Conservation (phyloP, 2,329 filamentous ascomycete species). For the Penicillium sp. region DNA sequence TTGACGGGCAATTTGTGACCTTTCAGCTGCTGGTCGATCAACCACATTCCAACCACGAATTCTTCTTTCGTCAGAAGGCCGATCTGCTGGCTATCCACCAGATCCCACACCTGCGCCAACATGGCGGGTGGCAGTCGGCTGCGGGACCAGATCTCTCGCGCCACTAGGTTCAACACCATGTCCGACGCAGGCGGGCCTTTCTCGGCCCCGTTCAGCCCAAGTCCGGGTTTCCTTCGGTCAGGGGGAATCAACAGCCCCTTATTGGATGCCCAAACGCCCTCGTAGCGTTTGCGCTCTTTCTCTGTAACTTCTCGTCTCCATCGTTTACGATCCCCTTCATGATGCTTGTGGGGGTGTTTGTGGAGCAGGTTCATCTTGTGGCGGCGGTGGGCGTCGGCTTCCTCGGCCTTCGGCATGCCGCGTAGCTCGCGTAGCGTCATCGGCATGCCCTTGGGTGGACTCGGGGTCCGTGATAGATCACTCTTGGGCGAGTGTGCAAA, state of each 20-base stretch:
- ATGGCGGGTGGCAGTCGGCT: conserved; percentile 49
- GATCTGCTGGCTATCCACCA: conserved; percentile 48
- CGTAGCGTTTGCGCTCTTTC: conserved; percentile 55
- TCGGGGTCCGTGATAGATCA: conserved; percentile 40
- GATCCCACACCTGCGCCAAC: conserved; percentile 54
- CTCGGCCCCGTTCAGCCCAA: conserved; percentile 17
- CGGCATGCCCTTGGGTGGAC: conserved; percentile 47
- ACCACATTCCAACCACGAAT: conserved; percentile 58
- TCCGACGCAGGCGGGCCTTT: conserved; percentile 40
- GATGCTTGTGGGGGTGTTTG: conserved; percentile 56
- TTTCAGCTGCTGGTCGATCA: conserved; percentile 56
- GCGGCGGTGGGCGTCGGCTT: conserved; percentile 39
- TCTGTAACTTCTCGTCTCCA: conserved; percentile 54
- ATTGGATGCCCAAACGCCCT: conserved; percentile 59
- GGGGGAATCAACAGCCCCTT: conserved; percentile 47
- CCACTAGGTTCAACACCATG: conserved; percentile 54
- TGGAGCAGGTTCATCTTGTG: conserved; percentile 46
- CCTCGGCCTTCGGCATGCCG: conserved; percentile 43
- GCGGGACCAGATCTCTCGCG: conserved; percentile 57
- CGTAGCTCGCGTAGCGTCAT: conserved; percentile 53
- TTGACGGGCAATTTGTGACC: conserved; percentile 54
- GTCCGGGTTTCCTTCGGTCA: conserved; percentile 18
- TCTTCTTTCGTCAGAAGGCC: conserved; percentile 52
- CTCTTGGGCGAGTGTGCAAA: conserved; percentile 39
- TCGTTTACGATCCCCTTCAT: conserved; percentile 55